Conservation (phyloP, 768 basidiomycete genomes). For the Boletales sp. region DNA sequence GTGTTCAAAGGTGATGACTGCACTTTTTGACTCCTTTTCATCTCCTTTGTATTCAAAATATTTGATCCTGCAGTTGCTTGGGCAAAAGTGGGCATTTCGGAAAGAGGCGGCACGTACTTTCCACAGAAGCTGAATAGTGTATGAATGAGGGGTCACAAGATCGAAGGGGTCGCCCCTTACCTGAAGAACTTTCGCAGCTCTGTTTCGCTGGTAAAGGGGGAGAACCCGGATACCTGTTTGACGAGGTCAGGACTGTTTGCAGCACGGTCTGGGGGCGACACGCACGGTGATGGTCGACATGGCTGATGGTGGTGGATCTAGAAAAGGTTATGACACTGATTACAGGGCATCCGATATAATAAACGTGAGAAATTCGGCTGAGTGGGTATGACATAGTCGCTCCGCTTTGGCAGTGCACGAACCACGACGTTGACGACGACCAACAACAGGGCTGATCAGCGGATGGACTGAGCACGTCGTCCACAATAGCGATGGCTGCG, state of each 20-base stretch:
- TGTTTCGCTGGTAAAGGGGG: conserved; percentile 58
- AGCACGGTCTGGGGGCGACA: neutral
- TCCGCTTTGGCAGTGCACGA: conserved; percentile 8
- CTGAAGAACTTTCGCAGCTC: conserved; percentile 80
- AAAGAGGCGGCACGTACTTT: conserved; percentile 43
- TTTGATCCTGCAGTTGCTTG: conserved; percentile 46
- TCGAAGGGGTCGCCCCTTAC: conserved; percentile 38
- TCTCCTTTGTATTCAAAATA: conserved; percentile 55
- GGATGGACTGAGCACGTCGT: conserved; percentile 3
- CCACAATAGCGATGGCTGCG: conserved; percentile 19
- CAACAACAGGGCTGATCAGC: neutral
- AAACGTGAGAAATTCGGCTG: conserved; percentile 8
- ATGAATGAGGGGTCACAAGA: conserved; percentile 1
- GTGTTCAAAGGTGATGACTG: conserved; percentile 84
- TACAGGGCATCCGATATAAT: too few species aligned
- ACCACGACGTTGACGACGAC: conserved; percentile 13
- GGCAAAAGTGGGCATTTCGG: neutral
- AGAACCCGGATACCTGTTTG: conserved; percentile 66
- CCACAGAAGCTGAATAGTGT: conserved; percentile 71
- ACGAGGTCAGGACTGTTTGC: neutral
- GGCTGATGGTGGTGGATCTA: neutral
- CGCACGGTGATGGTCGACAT: conserved; percentile 38
- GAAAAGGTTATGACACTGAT: too few species aligned
- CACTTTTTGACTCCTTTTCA: conserved; percentile 40
- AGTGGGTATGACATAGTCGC: conserved; percentile 9